Evolutionary conservation across 148 eudicot species (phyloP).

Genomic region (Vaccinium darrowii): DNA sequence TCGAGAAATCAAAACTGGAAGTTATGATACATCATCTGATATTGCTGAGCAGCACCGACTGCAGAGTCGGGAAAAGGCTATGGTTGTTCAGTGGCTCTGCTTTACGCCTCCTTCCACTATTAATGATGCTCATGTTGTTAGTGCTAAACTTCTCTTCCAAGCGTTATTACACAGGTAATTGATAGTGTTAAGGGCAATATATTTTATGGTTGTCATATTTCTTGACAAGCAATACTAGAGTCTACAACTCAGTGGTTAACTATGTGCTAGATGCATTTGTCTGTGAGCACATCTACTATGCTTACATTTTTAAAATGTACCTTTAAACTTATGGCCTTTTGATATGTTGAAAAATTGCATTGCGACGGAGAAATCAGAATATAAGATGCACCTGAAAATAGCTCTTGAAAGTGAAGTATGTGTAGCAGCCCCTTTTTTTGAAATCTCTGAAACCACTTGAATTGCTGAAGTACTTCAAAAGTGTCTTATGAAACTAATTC

Average conservation of each 20-base stretch:
- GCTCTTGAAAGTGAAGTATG: neutral
- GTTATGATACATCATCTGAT: conserved; percentile 60
- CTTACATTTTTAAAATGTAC: neutral
- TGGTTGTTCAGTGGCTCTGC: conserved; percentile 95
- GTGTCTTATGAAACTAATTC: neutral
- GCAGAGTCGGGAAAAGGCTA: conserved; percentile 90
- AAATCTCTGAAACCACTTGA: conserved; percentile 8
- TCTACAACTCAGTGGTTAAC: neutral
- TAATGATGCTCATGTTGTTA: conserved; percentile 55
- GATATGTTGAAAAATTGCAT: neutral
- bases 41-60: conserved; percentile 84
- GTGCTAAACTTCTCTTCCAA: conserved; percentile 66
- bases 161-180: conserved; percentile 80
- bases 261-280: neutral
- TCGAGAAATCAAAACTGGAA: conserved; percentile 61
- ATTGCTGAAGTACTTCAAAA: neutral
- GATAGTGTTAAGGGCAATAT: neutral
- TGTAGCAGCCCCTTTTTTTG: neutral
- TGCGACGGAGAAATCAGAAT: neutral
- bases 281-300: neutral
- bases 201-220: neutral
- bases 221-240: neutral
- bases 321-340: neutral
- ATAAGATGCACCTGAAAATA: neutral
- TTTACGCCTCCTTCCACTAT: conserved; percentile 94